These are phyloP conservation scores for Euphrasia arctica DNA, from an alignment of 305 asterid genomes.

Conservation along the genomic window DNA sequence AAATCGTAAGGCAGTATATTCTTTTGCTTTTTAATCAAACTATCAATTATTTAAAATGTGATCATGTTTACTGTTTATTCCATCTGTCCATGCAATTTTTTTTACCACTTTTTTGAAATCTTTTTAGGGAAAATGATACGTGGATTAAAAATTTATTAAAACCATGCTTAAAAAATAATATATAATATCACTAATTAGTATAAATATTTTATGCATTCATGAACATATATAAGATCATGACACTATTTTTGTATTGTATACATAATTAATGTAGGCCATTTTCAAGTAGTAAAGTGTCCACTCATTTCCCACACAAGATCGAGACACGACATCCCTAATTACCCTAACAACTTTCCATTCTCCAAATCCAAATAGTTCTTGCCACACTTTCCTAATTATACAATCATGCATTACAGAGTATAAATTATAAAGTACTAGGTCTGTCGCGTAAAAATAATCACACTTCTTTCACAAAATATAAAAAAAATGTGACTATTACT, in stretches of 20 bases:
- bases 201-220: too few relatives aligned
- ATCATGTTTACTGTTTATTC: background rate
- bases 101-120: background rate
- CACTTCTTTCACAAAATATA: too few relatives aligned
- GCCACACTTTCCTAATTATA: constrained; percentile 38
- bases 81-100: background rate
- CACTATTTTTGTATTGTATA: too few relatives aligned
- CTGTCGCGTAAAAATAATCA: too few relatives aligned
- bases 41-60: background rate
- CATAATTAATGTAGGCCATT: constrained; percentile 31
- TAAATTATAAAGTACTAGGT: too few relatives aligned
- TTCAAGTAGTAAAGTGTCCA: constrained; percentile 52
- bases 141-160: background rate
- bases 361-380: constrained; percentile 24
- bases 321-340: constrained; percentile 26
- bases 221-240: too few relatives aligned
- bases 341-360: constrained; percentile 40
- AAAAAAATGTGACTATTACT: too few relatives aligned
- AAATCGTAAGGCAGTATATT: too few relatives aligned
- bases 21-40: background rate
- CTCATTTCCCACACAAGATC: constrained; percentile 49
- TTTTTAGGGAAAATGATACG: background rate
- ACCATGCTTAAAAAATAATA: too few relatives aligned
- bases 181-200: too few relatives aligned
- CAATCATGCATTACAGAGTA: background rate